Evolutionary conservation across 768 basidiomycete species (phyloP).

Genomic region (Rubroboletus pulcherrimus): DNA sequence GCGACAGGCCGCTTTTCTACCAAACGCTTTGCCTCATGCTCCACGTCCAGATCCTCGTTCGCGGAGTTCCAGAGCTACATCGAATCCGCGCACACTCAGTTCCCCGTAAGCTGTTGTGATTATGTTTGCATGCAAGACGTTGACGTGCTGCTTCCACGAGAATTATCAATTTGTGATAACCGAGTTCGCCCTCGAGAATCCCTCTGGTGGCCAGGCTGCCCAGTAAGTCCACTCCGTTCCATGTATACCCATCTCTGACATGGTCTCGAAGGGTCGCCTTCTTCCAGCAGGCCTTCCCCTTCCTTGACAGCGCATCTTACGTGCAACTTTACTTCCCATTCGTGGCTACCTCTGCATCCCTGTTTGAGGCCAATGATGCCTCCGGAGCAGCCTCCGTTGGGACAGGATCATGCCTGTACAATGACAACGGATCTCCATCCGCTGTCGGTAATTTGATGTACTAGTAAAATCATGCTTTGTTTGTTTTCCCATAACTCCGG

Average conservation of each 20-base stretch:
- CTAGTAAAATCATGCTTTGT: neutral
- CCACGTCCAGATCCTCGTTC: constrained; percentile 21
- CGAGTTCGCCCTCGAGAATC: constrained; percentile 34
- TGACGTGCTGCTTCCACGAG: constrained; percentile 12
- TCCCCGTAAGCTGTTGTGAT: constrained; percentile 21
- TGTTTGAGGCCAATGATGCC: constrained; percentile 22
- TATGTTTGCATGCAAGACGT: neutral
- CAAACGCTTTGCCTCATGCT: neutral
- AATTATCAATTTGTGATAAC: constrained; percentile 26
- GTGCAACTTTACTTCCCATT: constrained; percentile 37
- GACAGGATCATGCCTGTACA: constrained; percentile 33
- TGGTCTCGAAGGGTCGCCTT: constrained; percentile 25
- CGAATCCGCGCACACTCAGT: constrained; percentile 24
- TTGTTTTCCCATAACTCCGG: neutral
- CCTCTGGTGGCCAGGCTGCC: constrained; percentile 26
- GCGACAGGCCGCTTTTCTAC: neutral
- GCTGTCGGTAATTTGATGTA: constrained; percentile 25
- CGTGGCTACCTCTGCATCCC: constrained; percentile 29
- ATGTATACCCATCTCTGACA: neutral
- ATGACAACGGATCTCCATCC: constrained; percentile 27
- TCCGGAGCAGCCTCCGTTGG: constrained; percentile 16
- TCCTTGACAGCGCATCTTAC: constrained; percentile 32
- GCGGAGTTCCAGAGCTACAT: constrained; percentile 28
- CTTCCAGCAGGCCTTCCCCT: constrained; percentile 32
- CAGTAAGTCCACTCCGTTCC: constrained; percentile 22